Conservation (phyloP, 148 eudicot genomes). For the Fagopyrum homotropicum region DNA sequence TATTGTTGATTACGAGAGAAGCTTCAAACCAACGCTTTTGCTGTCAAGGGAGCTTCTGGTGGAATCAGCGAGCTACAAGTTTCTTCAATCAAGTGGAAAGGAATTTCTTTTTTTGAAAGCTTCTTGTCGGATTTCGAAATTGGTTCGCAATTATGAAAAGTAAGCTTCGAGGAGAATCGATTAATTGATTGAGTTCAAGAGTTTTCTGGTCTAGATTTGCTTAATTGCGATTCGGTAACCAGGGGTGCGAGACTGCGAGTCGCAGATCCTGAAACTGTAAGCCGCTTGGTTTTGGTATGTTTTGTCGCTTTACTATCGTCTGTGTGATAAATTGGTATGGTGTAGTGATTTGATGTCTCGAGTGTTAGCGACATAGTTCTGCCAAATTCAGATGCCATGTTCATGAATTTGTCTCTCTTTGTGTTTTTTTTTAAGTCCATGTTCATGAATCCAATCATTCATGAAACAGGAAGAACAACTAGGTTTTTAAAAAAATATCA, state of each 20-base stretch:
- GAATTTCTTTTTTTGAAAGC: not conserved
- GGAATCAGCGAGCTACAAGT: not conserved
- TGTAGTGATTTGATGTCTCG: slow-evolving; percentile 19
- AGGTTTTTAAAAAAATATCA: not conserved
- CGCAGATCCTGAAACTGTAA: not conserved
- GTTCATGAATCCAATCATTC: slow-evolving; percentile 9
- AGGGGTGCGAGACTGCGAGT: not conserved
- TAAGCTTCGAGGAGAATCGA: not conserved
- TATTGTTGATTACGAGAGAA: not conserved
- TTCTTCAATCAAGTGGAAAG: not conserved
- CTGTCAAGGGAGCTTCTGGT: not conserved
- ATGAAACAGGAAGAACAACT: slow-evolving; percentile 6
- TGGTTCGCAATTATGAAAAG: not conserved
- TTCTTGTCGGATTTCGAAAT: not conserved
- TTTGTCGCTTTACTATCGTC: not conserved
- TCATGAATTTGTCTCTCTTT: not conserved
- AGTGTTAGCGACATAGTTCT: slow-evolving; percentile 38
- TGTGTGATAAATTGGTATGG: not conserved
- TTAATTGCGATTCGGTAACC: not conserved
- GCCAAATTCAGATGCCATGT: slow-evolving; percentile 25
- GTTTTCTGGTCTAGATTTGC: not conserved
- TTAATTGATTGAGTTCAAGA: not conserved
- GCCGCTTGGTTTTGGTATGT: not conserved
- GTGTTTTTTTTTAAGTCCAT: slow-evolving; percentile 1
- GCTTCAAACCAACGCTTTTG: not conserved